Evolutionary conservation across 805 yeast species (phyloP).

Genomic region (Monosporozyma unispora): DNA sequence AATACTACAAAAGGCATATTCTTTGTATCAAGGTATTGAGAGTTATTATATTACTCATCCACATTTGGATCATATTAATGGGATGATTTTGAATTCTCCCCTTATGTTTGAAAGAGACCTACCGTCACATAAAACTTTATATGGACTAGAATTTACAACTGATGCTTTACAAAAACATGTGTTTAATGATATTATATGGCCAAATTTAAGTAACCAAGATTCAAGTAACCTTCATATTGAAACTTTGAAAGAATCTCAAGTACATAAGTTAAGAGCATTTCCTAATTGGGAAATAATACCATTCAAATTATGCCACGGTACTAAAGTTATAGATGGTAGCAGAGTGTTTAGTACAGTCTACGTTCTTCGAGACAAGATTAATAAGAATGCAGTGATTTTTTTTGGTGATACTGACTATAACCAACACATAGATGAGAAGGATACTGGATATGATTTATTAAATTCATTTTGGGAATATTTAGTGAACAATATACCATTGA

Average conservation of each 20-base stretch:
- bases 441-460: conserved; percentile 44
- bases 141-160: conserved; percentile 47
- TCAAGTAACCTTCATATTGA: conserved; percentile 11
- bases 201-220: conserved; percentile 38
- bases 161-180: conserved; percentile 43
- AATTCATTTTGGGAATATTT: conserved; percentile 47
- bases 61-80: conserved; percentile 73
- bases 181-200: conserved; percentile 79
- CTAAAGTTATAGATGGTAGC: conserved; percentile 23
- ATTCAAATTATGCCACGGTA: conserved; percentile 36
- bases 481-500: conserved; percentile 36
- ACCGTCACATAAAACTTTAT: conserved; percentile 39
- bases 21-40: conserved; percentile 32
- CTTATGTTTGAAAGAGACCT: conserved; percentile 14
- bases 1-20: conserved; percentile 27
- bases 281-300: conserved; percentile 28
- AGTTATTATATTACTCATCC: conserved; percentile 64
- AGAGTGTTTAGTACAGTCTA: conserved; percentile 46
- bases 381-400: conserved; percentile 39
- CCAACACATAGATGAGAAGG: conserved; percentile 23
- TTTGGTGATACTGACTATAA: conserved; percentile 73
- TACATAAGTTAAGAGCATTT: conserved; percentile 11
- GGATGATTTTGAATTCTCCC: conserved; percentile 65
- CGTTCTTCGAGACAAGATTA: conserved; percentile 35
- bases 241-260: conserved; percentile 5